A percentile compares a stretch with the other conserved stretches of the same genome.
Evolutionary conservation across 2,329 filamentous ascomycete genomes (phyloP).

Genomic region (Aphanocladium album): DNA sequence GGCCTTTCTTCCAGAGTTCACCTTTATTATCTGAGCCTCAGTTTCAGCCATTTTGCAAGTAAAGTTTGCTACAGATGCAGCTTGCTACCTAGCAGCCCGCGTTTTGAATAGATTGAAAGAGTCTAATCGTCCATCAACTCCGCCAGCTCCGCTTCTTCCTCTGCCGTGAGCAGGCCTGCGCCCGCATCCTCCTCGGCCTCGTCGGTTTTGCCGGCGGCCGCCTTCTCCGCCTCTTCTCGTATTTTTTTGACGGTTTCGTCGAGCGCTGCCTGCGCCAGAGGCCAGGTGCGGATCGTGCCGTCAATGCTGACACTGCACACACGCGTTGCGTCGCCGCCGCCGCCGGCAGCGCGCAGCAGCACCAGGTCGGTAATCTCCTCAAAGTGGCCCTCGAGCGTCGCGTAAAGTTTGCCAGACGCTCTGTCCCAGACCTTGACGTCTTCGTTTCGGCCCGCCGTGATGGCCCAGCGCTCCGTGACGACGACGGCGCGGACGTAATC

Average conservation of each 20-base stretch:
- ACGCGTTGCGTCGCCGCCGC: conserved; percentile 33
- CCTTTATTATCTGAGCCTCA: background rate
- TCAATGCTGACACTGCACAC: conserved; percentile 86
- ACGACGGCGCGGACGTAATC: conserved; percentile 85
- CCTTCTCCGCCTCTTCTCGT: conserved; percentile 43
- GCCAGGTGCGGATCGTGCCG: conserved; percentile 81
- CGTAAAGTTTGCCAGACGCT: conserved; percentile 65
- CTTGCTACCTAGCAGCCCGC: no score
- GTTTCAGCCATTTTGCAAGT: no score
- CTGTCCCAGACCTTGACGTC: conserved; percentile 86
- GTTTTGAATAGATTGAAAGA: no score
- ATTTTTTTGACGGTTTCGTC: conserved; percentile 44
- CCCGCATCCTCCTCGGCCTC: conserved; percentile 35
- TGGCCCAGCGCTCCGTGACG: conserved; percentile 68
- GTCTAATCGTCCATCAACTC: conserved; percentile 74
- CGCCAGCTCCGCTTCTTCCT: conserved; percentile 89
- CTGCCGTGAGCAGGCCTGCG: conserved; percentile 62
- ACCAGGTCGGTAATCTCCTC: conserved; percentile 85
- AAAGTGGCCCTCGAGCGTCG: conserved; percentile 76
- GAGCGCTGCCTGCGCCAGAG: conserved; percentile 57
- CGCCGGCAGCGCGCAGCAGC: conserved; percentile 44
- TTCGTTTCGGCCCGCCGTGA: conserved; percentile 88
- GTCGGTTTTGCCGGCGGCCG: conserved; percentile 47
- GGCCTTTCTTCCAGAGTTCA: no score
- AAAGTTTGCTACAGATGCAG: no score